Conservation (phyloP, 176 grass and related monocot genomes). For the Oryza meyeriana region DNA sequence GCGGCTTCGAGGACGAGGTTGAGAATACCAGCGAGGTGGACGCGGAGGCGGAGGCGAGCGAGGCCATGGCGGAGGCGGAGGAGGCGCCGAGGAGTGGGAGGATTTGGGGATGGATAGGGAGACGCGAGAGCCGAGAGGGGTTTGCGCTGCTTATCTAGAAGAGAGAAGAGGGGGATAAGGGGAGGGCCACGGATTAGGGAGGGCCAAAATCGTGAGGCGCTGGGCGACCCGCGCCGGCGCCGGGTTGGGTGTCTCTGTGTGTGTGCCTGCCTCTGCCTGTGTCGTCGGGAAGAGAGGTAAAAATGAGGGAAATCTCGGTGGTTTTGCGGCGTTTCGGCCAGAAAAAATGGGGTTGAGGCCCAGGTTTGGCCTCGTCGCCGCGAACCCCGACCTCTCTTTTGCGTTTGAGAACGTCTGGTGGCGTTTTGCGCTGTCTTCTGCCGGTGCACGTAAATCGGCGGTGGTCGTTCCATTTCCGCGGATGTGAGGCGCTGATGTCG, state of each 20-base stretch:
- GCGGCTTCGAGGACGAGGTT: slow-evolving; percentile 45
- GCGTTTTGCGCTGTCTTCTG: not conserved
- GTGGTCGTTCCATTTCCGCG: not conserved
- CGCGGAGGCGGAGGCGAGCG: slow-evolving; percentile 25
- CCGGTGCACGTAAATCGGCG: not conserved
- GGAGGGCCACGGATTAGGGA: too few species aligned
- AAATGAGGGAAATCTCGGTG: not conserved
- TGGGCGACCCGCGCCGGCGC: not conserved
- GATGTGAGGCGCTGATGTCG: not conserved
- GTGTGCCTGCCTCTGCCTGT: not conserved
- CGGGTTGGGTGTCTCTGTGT: not conserved
- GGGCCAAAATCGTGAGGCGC: slow-evolving; percentile 37
- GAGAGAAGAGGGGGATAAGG: slow-evolving; percentile 19
- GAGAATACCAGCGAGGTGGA: slow-evolving; percentile 37
- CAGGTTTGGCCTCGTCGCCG: slow-evolving; percentile 31
- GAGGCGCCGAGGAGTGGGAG: not conserved
- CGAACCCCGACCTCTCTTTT: not conserved
- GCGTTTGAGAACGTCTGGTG: not conserved
- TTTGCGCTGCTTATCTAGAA: slow-evolving; percentile 54
- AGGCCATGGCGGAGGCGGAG: not conserved
- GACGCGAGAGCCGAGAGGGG: slow-evolving; percentile 18
- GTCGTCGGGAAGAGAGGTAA: not conserved
- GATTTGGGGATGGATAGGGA: slow-evolving; percentile 27
- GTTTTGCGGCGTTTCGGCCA: slow-evolving; percentile 28
- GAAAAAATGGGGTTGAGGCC: slow-evolving; percentile 35